These are phyloP conservation scores for Mycena galopus DNA, from an alignment of 768 basidiomycete species.

Conservation along the genomic window DNA sequence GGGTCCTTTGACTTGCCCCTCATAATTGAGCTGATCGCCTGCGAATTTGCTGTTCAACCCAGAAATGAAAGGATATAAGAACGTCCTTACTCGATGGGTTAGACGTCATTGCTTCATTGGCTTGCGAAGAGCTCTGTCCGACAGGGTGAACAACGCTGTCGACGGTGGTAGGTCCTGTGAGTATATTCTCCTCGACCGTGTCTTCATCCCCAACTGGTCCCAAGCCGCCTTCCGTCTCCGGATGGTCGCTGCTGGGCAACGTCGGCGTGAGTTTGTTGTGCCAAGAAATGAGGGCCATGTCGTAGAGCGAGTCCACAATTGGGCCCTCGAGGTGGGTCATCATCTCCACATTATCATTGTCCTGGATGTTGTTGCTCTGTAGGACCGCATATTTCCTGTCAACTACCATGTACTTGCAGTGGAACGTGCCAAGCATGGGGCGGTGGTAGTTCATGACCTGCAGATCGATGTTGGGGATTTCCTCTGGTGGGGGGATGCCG, in stretches of 20 bases:
- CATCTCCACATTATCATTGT: slow-evolving; percentile 49
- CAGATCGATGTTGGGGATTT: slow-evolving; percentile 72
- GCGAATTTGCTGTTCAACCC: neutral
- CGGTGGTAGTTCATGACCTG: slow-evolving; percentile 71
- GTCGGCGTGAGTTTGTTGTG: slow-evolving; percentile 60
- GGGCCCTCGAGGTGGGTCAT: slow-evolving; percentile 72
- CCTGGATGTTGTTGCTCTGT: slow-evolving; percentile 79
- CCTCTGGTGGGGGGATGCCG: slow-evolving; percentile 63
- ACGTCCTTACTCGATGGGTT: slow-evolving; percentile 14
- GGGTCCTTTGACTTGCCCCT: slow-evolving; percentile 32
- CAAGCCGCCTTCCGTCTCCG: slow-evolving; percentile 50
- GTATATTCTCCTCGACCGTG: slow-evolving; percentile 7
- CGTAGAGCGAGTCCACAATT: slow-evolving; percentile 78
- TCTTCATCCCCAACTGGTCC: slow-evolving; percentile 53
- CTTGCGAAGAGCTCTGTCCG: slow-evolving; percentile 29
- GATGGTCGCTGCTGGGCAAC: slow-evolving; percentile 54
- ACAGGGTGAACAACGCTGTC: slow-evolving; percentile 32
- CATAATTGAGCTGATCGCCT: slow-evolving; percentile 27
- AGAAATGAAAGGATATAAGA: neutral
- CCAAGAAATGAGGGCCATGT: slow-evolving; percentile 76
- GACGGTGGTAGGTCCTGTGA: slow-evolving; percentile 31
- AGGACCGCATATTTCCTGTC: slow-evolving; percentile 76
- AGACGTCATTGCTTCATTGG: slow-evolving; percentile 29
- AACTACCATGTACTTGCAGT: slow-evolving; percentile 78
- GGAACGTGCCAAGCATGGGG: slow-evolving; percentile 69